These are phyloP conservation scores for Manihot esculenta DNA, from an alignment of 441 rosid genomes.

Conservation along the genomic window DNA sequence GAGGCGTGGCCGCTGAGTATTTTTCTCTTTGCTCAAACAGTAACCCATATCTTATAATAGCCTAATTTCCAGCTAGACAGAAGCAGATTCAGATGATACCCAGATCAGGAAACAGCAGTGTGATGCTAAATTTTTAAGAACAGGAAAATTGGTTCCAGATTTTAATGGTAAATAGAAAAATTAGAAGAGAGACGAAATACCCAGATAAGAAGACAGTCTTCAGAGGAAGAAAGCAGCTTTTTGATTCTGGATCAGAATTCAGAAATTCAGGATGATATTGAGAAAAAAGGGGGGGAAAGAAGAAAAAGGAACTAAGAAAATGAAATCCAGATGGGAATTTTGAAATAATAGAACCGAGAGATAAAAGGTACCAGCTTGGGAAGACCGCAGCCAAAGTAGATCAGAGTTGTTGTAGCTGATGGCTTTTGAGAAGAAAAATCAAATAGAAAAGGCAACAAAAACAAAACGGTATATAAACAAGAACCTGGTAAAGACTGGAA, in stretches of 20 bases:
- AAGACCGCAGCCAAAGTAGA: background rate
- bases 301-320: too few species aligned
- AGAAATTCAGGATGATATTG: background rate
- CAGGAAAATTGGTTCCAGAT: background rate
- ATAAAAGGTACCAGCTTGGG: slow-evolving; percentile 14
- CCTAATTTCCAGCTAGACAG: slow-evolving; percentile 13
- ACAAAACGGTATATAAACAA: background rate
- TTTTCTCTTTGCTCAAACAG: slow-evolving; percentile 50
- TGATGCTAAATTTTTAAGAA: background rate
- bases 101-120: slow-evolving; percentile 18
- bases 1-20: slow-evolving; percentile 31
- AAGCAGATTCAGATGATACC: slow-evolving; percentile 11
- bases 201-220: background rate
- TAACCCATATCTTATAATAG: slow-evolving; percentile 48
- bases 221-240: background rate
- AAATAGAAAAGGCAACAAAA: too few species aligned
- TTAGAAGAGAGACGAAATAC: background rate
- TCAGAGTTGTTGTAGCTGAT: background rate
- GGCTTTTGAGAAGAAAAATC: slow-evolving; percentile 1
- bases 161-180: background rate
- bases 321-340: background rate
- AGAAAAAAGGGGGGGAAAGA: background rate
- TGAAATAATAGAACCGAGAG: background rate
- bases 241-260: background rate
- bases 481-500: slow-evolving; percentile 24